phyloP scores from a whole-genome alignment of 495 filamentous ascomycete genomes.

The Emericellopsis terricola region DNA sequence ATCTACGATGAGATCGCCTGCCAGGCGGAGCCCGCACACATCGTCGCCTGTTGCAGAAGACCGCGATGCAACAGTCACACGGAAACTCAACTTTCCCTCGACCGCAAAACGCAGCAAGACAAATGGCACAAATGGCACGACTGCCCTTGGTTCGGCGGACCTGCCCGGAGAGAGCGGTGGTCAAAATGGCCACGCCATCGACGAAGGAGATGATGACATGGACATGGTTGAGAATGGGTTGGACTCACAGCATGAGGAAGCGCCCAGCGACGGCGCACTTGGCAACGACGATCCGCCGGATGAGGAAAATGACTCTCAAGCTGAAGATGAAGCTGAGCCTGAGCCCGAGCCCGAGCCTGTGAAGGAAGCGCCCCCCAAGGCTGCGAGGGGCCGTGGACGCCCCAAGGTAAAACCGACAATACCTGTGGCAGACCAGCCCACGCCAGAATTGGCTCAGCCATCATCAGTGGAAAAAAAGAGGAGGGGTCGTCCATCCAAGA shows the following conservation, averaged over 20 bases:
- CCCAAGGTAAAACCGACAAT: too few relatives aligned
- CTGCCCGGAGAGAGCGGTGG: not conserved
- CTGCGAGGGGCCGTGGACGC: too few relatives aligned
- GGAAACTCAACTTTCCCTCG: slow-evolving; percentile 2
- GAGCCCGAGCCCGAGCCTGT: too few relatives aligned
- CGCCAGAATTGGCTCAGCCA: too few relatives aligned
- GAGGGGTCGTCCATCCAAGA: slow-evolving; percentile 2
- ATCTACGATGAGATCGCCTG: slow-evolving; percentile 35
- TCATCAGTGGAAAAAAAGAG: slow-evolving; percentile 4
- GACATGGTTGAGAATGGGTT: slow-evolving; percentile 1
- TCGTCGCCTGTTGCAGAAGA: too few relatives aligned
- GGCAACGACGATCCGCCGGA: not conserved
- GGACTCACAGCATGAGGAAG: not conserved
- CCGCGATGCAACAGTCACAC: slow-evolving; percentile 1
- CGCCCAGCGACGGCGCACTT: not conserved
- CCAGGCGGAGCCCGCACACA: slow-evolving; percentile 5
- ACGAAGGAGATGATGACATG: slow-evolving; percentile 6
- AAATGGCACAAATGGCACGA: not conserved
- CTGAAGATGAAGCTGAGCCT: slow-evolving; percentile 7
- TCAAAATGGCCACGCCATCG: not conserved
- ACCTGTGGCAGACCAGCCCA: too few relatives aligned
- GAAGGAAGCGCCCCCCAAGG: too few relatives aligned
- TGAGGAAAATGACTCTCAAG: slow-evolving; percentile 5
- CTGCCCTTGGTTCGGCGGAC: not conserved
- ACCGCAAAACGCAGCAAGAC: not conserved